These are phyloP conservation scores for Talaromyces sp. DNA, from an alignment of 2,329 filamentous ascomycete genomes.

Conservation along the genomic window DNA sequence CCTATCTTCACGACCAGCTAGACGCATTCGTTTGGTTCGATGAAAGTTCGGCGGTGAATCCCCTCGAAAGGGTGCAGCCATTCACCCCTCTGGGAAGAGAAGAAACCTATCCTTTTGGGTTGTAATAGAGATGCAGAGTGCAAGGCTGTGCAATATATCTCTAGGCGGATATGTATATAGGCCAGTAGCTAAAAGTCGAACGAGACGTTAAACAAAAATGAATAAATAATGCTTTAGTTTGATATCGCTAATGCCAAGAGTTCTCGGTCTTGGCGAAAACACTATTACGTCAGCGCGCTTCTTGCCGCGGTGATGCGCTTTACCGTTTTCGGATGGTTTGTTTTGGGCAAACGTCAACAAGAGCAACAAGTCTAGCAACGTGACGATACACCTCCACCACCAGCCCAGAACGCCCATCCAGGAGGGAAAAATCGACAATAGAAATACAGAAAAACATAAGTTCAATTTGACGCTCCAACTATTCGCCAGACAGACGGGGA, in stretches of 20 bases:
- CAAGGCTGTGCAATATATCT: neutral
- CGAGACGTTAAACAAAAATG: neutral
- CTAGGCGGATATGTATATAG: neutral
- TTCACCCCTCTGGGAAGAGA: slow-evolving; percentile 36
- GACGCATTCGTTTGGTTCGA: slow-evolving; percentile 51
- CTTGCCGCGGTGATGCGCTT: neutral
- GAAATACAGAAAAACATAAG: neutral
- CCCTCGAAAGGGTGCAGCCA: slow-evolving; percentile 34
- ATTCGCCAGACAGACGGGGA: neutral
- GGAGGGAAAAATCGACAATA: neutral
- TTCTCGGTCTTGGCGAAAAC: neutral
- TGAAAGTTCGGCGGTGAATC: slow-evolving; percentile 39
- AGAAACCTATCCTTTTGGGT: slow-evolving; percentile 51
- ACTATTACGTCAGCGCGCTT: neutral
- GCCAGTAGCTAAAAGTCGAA: neutral
- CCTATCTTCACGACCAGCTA: slow-evolving; percentile 45
- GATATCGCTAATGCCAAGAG: neutral
- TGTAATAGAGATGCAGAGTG: slow-evolving; percentile 24
- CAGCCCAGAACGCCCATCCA: neutral
- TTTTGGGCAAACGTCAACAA: slow-evolving; percentile 7
- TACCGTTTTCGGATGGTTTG: slow-evolving; percentile 5
- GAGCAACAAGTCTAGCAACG: slow-evolving; percentile 5
- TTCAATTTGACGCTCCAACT: neutral
- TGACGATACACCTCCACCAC: slow-evolving; percentile 3
- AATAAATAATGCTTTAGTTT: too few species aligned